A percentile compares a stretch with the other conserved stretches of the same genome.
phyloP scores from a whole-genome alignment of 2,329 filamentous ascomycete genomes.

The Fusarium hostae region DNA sequence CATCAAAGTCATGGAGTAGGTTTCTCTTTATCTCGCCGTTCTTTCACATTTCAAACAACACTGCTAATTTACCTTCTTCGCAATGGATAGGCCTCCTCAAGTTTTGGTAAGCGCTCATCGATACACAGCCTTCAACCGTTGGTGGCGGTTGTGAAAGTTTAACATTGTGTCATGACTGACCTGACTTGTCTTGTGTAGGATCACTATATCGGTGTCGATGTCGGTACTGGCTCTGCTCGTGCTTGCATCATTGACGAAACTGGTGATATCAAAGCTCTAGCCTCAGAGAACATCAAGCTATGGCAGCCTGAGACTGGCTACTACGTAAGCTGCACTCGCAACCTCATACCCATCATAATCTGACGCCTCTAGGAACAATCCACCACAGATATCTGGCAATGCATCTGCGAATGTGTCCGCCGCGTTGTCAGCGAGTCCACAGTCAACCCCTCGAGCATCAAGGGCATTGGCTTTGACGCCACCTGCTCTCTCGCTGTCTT shows the following conservation, averaged over 20 bases:
- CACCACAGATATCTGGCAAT: constrained; percentile 94
- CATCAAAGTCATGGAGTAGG: constrained; percentile 54
- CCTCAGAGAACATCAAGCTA: constrained; percentile 79
- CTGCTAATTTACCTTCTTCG: constrained; percentile 24
- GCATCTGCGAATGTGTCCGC: constrained; percentile 90
- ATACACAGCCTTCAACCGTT: constrained; percentile 2
- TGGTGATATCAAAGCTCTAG: constrained; percentile 85
- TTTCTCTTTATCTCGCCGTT: constrained; percentile 2
- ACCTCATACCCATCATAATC: neutral
- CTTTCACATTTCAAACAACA: constrained; percentile 10
- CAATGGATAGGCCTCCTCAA: constrained; percentile 50
- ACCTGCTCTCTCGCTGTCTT: constrained; percentile 98
- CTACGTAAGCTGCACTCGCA: constrained; percentile 65
- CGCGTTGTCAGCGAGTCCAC: constrained; percentile 83
- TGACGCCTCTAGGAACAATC: constrained; percentile 81
- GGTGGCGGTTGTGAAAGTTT: neutral
- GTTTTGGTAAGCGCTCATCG: constrained; percentile 45
- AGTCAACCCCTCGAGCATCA: constrained; percentile 79
- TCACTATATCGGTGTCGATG: constrained; percentile 87
- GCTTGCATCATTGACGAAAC: constrained; percentile 94
- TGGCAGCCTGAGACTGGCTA: constrained; percentile 82
- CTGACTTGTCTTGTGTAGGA: constrained; percentile 53
- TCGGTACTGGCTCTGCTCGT: constrained; percentile 93
- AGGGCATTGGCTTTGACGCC: constrained; percentile 95
- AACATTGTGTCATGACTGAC: constrained; percentile 21